phyloP scores from a whole-genome alignment of 495 filamentous ascomycete genomes.

The Penicillium nucicola region DNA sequence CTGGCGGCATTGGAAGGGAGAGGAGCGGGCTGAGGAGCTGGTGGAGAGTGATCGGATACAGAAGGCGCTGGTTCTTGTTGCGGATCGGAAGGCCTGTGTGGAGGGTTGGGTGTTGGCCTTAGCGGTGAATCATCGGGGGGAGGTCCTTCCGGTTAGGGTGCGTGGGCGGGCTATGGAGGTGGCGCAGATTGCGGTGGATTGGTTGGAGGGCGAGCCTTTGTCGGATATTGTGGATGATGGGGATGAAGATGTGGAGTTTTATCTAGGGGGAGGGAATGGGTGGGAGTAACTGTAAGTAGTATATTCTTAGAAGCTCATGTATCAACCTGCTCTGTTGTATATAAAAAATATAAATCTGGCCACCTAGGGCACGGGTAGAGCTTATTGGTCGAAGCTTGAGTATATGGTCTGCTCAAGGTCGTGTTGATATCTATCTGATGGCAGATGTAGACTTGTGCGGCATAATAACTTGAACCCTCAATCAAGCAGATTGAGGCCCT shows the following conservation, averaged over 20 bases:
- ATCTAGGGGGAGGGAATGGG: slow-evolving; percentile 7
- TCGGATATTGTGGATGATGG: slow-evolving; percentile 1
- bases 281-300: slow-evolving; percentile 8
- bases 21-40: not conserved
- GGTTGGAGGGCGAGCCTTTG: slow-evolving; percentile 9
- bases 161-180: slow-evolving; percentile 2
- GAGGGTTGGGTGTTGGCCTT: slow-evolving; percentile 15
- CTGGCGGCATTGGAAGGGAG: not conserved
- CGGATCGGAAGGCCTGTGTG: slow-evolving; percentile 18
- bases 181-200: slow-evolving; percentile 1
- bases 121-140: slow-evolving; percentile 11
- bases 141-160: slow-evolving; percentile 12
- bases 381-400: no score
- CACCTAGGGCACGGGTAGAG: no score
- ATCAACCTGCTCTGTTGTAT: not conserved
- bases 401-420: no score
- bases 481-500: slow-evolving; percentile 6
- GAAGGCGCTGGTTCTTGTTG: slow-evolving; percentile 8
- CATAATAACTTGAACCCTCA: no score
- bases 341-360: no score
- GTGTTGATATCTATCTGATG: no score
- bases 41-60: not conserved
- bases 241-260: slow-evolving; percentile 8
- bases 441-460: no score
- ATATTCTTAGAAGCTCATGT: not conserved